phyloP scores from a whole-genome alignment of 345 rosid genomes.

The Salix purpurea region DNA sequence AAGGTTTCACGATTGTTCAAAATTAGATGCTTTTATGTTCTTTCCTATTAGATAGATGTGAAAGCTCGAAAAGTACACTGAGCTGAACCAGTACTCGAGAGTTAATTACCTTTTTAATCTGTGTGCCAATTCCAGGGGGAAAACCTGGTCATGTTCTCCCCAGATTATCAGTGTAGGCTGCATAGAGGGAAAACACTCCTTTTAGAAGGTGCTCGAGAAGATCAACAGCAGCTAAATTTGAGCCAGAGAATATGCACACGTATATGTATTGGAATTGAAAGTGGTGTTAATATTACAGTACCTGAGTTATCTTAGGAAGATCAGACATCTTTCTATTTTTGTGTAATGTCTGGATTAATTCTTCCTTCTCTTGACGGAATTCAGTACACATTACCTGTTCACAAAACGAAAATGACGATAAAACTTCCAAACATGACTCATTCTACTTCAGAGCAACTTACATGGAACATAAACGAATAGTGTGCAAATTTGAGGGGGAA shows the following conservation, averaged over 20 bases:
- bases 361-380: slow-evolving; percentile 62
- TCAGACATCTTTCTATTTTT: slow-evolving; percentile 61
- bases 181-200: slow-evolving; percentile 11
- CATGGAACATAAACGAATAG: not conserved
- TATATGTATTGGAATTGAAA: not conserved
- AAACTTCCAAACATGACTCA: not conserved
- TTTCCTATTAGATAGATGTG: not conserved
- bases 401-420: not conserved
- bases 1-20: not conserved
- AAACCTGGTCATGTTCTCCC: slow-evolving; percentile 81
- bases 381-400: slow-evolving; percentile 79
- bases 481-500: no score
- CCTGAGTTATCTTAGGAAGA: slow-evolving; percentile 78
- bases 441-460: not conserved
- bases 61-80: not conserved
- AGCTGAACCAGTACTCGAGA: not conserved
- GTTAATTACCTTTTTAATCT: slow-evolving; percentile 51
- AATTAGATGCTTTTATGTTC: not conserved
- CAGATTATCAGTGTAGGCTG: slow-evolving; percentile 71
- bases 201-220: slow-evolving; percentile 1
- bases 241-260: not conserved
- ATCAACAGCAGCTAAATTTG: not conserved
- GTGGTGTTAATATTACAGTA: not conserved
- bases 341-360: slow-evolving; percentile 61
- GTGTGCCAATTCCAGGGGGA: slow-evolving; percentile 73